These are phyloP conservation scores for Fusarium clavum DNA, from an alignment of 2,329 filamentous ascomycete species.

Conservation along the genomic window DNA sequence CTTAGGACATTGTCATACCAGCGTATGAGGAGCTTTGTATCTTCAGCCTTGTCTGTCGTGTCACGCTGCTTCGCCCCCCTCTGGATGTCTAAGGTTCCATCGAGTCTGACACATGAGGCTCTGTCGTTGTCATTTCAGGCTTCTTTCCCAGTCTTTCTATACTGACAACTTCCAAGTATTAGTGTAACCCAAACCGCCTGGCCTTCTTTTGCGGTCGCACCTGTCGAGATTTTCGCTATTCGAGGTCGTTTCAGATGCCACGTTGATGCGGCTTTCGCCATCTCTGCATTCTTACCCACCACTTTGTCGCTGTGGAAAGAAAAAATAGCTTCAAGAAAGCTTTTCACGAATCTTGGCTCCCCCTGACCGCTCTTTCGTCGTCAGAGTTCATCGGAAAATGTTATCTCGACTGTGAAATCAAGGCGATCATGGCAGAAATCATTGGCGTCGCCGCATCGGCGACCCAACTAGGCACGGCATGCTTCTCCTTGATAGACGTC, in stretches of 20 bases:
- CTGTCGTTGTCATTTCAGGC: conserved; percentile 2
- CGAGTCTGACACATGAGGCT: conserved; percentile 30
- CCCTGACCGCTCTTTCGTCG: conserved; percentile 22
- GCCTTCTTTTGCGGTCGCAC: conserved; percentile 3
- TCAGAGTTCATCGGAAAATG: background rate
- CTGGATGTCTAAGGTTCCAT: background rate
- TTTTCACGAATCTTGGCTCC: background rate
- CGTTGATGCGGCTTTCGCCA: background rate
- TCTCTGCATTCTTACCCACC: conserved; percentile 27
- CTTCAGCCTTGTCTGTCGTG: conserved; percentile 6
- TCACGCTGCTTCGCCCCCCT: conserved; percentile 21
- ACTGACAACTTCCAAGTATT: conserved; percentile 2
- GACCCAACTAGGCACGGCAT: conserved; percentile 23
- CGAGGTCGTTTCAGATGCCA: conserved; percentile 21
- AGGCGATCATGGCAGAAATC: conserved; percentile 41
- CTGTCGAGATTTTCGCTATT: background rate
- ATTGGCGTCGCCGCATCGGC: conserved; percentile 40
- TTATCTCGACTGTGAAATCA: background rate
- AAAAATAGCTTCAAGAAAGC: background rate
- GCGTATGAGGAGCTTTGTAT: background rate
- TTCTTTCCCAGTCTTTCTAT: background rate
- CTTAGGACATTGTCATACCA: background rate
- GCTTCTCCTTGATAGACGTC: conserved; percentile 33
- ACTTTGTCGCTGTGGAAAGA: background rate
- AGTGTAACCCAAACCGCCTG: background rate